These are phyloP conservation scores for Cercospora sp. DNA, from an alignment of 2,329 filamentous ascomycete species.

Conservation along the genomic window DNA sequence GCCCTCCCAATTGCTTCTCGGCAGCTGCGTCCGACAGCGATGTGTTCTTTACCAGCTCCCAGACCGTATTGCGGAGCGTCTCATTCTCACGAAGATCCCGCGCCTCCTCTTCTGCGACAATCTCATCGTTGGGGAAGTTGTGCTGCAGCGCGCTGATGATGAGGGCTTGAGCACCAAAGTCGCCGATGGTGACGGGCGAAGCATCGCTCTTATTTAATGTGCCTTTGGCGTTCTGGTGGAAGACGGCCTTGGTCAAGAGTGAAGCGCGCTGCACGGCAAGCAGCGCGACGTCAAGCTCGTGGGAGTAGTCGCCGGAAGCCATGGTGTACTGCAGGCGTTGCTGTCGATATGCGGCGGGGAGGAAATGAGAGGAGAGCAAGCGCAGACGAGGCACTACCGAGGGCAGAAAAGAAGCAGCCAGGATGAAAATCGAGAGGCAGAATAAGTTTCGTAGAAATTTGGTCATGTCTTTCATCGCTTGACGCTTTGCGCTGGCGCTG, in stretches of 20 bases:
- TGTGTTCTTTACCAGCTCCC: constrained; percentile 74
- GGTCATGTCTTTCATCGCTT: not conserved
- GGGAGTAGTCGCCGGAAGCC: constrained; percentile 60
- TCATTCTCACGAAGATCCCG: constrained; percentile 71
- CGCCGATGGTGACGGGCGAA: constrained; percentile 94
- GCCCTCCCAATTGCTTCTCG: constrained; percentile 68
- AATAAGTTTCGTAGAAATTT: not conserved
- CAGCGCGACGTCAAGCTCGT: constrained; percentile 79
- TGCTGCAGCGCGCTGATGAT: constrained; percentile 88
- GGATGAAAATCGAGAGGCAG: constrained; percentile 38
- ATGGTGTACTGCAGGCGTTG: constrained; percentile 29
- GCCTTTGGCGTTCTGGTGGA: constrained; percentile 88
- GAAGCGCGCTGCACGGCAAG: constrained; percentile 83
- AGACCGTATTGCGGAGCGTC: constrained; percentile 72
- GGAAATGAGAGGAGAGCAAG: constrained; percentile 40
- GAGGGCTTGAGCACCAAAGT: constrained; percentile 95
- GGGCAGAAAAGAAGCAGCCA: constrained; percentile 46
- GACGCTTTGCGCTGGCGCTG: not conserved
- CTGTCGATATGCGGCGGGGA: constrained; percentile 12
- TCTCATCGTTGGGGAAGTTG: constrained; percentile 86
- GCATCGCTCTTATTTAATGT: constrained; percentile 93
- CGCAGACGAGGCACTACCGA: constrained; percentile 46
- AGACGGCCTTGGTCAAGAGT: constrained; percentile 73
- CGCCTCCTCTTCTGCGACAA: constrained; percentile 95
- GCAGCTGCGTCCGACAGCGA: constrained; percentile 66